phyloP scores from a whole-genome alignment of 2,329 filamentous ascomycete genomes.

The Fonsecaea pugnacius region DNA sequence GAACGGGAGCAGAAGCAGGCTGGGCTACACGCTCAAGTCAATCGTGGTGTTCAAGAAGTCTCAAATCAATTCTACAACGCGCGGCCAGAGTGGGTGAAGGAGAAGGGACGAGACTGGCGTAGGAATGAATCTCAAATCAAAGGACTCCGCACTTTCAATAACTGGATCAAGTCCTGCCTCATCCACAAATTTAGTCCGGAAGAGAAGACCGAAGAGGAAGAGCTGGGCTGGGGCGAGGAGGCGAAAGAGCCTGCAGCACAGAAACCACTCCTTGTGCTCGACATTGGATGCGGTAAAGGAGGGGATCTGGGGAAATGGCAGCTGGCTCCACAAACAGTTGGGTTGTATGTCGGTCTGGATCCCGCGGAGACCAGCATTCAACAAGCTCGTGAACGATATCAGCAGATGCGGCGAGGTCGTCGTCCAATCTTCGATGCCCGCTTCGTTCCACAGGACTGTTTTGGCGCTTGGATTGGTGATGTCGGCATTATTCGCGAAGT shows the following conservation, averaged over 20 bases:
- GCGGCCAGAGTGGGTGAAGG: slow-evolving; percentile 87
- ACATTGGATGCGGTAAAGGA: slow-evolving; percentile 96
- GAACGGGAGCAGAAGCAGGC: slow-evolving; percentile 46
- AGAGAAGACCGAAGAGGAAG: slow-evolving; percentile 62
- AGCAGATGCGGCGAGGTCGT: slow-evolving; percentile 67
- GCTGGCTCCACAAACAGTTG: slow-evolving; percentile 85
- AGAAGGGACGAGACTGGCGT: slow-evolving; percentile 91
- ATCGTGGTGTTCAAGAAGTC: slow-evolving; percentile 75
- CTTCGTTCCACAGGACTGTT: slow-evolving; percentile 92
- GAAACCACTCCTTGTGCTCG: slow-evolving; percentile 77
- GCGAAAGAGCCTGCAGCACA: slow-evolving; percentile 42
- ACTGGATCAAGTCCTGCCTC: slow-evolving; percentile 97
- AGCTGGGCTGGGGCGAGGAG: slow-evolving; percentile 50
- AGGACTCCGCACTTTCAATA: slow-evolving; percentile 92
- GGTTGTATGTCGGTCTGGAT: slow-evolving; percentile 91
- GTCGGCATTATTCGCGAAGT: slow-evolving; percentile 82
- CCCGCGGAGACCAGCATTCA: slow-evolving; percentile 90
- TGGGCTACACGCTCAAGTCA: slow-evolving; percentile 38
- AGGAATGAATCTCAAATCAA: slow-evolving; percentile 94
- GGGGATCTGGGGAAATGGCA: slow-evolving; percentile 97
- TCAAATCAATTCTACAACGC: slow-evolving; percentile 95
- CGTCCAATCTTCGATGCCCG: slow-evolving; percentile 77
- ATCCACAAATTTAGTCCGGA: slow-evolving; percentile 94
- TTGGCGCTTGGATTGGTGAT: slow-evolving; percentile 79
- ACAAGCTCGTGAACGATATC: slow-evolving; percentile 84